These are phyloP conservation scores for Neurospora sp. DNA, from an alignment of 495 filamentous ascomycete genomes.

Conservation along the genomic window DNA sequence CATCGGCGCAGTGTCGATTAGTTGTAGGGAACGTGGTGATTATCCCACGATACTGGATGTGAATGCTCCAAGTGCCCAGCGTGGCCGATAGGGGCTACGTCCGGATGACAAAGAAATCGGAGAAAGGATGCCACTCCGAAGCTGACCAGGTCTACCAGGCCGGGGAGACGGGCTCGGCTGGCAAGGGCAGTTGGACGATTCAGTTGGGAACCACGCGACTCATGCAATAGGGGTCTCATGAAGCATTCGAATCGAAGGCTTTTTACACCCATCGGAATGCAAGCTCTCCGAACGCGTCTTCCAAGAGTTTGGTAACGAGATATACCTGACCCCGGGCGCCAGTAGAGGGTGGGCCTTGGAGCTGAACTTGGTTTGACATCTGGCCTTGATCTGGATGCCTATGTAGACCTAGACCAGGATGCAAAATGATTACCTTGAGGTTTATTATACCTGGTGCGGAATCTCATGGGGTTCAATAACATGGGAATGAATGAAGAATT, in stretches of 20 bases:
- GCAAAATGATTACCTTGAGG: background rate
- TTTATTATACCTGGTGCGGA: background rate
- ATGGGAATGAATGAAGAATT: background rate
- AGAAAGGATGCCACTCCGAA: background rate
- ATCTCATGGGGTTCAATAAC: background rate
- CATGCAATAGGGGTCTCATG: background rate
- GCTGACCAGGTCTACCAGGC: background rate
- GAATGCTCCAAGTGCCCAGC: background rate
- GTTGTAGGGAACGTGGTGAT: background rate
- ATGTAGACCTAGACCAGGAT: background rate
- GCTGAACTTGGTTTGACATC: background rate
- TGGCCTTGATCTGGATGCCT: background rate
- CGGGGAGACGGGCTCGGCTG: background rate
- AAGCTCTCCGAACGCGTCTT: background rate
- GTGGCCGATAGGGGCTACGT: background rate
- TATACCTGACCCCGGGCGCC: background rate
- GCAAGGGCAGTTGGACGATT: background rate
- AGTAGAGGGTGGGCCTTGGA: background rate
- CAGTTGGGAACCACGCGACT: background rate
- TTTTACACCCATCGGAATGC: background rate
- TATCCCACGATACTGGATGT: background rate
- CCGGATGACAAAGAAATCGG: background rate
- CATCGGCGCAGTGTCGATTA: background rate
- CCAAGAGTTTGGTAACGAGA: background rate
- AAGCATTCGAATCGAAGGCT: background rate